Conservation (phyloP, 2,329 filamentous ascomycete genomes). For the Diplodia sapinea region DNA sequence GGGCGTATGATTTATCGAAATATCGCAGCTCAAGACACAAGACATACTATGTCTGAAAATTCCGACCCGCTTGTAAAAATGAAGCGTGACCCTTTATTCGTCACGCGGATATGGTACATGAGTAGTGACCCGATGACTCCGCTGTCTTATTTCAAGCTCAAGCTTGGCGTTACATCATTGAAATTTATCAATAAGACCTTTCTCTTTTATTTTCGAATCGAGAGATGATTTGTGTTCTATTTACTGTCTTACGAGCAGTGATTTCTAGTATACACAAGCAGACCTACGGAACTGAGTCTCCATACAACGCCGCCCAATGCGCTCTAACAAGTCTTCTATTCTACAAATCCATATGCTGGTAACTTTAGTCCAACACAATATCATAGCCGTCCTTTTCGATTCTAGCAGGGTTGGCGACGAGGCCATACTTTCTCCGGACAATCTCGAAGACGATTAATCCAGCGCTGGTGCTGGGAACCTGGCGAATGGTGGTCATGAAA, state of each 20-base stretch:
- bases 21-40: too few species aligned
- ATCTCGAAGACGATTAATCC: slow-evolving; percentile 81
- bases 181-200: not conserved
- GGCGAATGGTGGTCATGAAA: slow-evolving; percentile 72
- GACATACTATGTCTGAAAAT: too few species aligned
- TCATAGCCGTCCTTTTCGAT: slow-evolving; percentile 69
- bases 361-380: slow-evolving; percentile 61
- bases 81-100: too few species aligned
- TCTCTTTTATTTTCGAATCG: not conserved
- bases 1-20: too few species aligned
- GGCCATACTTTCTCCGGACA: slow-evolving; percentile 71
- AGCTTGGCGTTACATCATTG: too few species aligned
- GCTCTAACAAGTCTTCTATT: slow-evolving; percentile 4
- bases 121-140: too few species aligned
- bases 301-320: slow-evolving; percentile 12
- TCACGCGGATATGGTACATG: too few species aligned
- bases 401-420: slow-evolving; percentile 39
- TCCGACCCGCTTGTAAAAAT: too few species aligned
- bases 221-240: not conserved
- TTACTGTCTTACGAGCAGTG: not conserved
- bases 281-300: not conserved
- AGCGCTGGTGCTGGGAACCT: slow-evolving; percentile 77
- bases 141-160: too few species aligned
- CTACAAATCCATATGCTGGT: not conserved
- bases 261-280: slow-evolving; percentile 8